phyloP scores from a whole-genome alignment of 352 stramenopile species.

The Globisporangium nagaii region DNA sequence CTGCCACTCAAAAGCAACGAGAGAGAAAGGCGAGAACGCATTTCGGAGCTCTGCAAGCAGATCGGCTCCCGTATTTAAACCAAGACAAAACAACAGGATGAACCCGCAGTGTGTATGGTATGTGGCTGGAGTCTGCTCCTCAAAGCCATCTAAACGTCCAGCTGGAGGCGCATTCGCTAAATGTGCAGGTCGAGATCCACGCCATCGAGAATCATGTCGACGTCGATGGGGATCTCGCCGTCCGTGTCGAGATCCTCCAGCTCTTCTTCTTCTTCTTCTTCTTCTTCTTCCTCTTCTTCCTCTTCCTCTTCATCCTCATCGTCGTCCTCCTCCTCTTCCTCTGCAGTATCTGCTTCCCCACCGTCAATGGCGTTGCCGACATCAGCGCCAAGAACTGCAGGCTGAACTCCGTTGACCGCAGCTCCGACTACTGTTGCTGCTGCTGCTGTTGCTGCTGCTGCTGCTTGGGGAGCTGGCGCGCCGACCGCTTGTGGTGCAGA shows the following conservation, averaged over 20 bases:
- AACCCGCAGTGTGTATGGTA: background rate
- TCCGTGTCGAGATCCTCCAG: constrained; percentile 22
- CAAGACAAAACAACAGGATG: background rate
- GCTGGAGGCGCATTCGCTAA: background rate
- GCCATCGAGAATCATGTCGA: constrained; percentile 19
- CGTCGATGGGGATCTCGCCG: constrained; percentile 13
- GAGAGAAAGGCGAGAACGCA: no score
- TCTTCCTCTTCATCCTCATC: constrained; percentile 50
- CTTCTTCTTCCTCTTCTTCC: constrained; percentile 42
- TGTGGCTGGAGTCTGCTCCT: no score
- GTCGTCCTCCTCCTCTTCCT: constrained; percentile 32
- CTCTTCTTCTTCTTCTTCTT: constrained; percentile 8
- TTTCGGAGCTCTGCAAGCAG: no score
- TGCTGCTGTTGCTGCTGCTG: background rate
- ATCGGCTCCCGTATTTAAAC: constrained; percentile 1
- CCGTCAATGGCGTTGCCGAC: background rate
- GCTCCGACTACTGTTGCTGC: background rate
- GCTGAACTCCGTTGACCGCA: background rate
- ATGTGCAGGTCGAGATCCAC: constrained; percentile 23
- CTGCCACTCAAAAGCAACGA: no score
- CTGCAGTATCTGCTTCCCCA: constrained; percentile 23
- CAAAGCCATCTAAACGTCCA: no score
- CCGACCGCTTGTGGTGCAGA: no score
- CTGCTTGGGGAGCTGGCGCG: no score
- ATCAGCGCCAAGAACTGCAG: background rate